Percentiles rank a stretch among this genome's conserved stretches.
phyloP scores from a whole-genome alignment of 805 yeast genomes.

The Metschnikowia picachoensis region DNA sequence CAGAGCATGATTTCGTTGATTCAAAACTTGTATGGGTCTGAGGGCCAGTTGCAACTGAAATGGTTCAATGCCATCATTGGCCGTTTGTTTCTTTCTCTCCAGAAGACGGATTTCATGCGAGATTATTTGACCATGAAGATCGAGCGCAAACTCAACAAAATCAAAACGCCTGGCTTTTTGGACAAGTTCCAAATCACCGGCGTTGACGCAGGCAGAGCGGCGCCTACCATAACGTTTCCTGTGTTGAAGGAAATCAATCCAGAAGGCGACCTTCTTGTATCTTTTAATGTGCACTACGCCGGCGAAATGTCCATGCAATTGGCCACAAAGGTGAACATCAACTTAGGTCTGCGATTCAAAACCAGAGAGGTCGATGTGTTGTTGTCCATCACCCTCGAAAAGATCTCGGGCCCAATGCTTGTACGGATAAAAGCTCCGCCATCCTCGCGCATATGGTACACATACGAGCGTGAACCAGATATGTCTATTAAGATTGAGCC shows the following conservation, averaged over 20 bases:
- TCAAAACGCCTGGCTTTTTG: constrained; percentile 82
- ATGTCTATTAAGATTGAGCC: constrained; percentile 81
- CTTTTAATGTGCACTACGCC: constrained; percentile 59
- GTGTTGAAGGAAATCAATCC: constrained; percentile 65
- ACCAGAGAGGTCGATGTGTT: constrained; percentile 73
- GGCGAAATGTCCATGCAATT: constrained; percentile 78
- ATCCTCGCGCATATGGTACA: constrained; percentile 85
- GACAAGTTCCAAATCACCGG: constrained; percentile 75
- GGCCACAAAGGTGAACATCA: constrained; percentile 74
- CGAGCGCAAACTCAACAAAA: constrained; percentile 68
- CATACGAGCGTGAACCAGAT: constrained; percentile 75
- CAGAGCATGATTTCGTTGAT: constrained; percentile 69
- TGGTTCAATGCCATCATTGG: constrained; percentile 93
- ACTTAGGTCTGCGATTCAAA: constrained; percentile 70
- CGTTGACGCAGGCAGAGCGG: constrained; percentile 71
- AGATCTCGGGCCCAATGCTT: constrained; percentile 69
- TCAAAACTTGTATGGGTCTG: constrained; percentile 74
- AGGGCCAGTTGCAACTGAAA: constrained; percentile 75
- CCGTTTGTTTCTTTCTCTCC: constrained; percentile 71
- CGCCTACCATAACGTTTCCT: constrained; percentile 78
- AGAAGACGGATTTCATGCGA: constrained; percentile 65
- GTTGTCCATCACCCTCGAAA: constrained; percentile 63
- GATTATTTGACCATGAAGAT: constrained; percentile 55
- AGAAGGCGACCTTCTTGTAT: constrained; percentile 68
- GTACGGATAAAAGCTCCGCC: constrained; percentile 84